Base-by-base conservation (phyloP, 768 basidiomycete species). In the Boletellus ananiceps region DNA sequence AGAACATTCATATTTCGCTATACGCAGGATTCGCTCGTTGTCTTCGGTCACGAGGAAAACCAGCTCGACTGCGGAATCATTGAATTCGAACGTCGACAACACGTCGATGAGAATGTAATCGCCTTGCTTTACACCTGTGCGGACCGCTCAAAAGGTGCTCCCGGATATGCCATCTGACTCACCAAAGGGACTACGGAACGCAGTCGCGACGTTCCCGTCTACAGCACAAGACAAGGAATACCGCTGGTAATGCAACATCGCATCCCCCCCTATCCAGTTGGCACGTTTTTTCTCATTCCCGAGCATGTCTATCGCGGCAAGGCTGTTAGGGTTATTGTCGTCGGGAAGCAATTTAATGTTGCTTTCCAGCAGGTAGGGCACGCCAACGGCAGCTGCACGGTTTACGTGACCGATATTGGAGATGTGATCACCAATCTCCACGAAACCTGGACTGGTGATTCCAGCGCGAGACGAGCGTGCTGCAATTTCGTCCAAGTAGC, bases 171-270 rank as follows among this genome's bases (percentile, higher is more conserved):
- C 36, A 18, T 51, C 40, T 47, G 63, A 61, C 76, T 47, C 56
- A 82, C 83, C 58, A 50, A 64, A 53, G 27, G 68, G 57, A 59
- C 80, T 82, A 31, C 69, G 70, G 57, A 85, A 86, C 1, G 64
- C 71, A 29, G 81, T 82, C 8, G 64, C 62, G 4, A 60, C 54
- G n/a, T 69, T 57, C 7, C 76, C 74, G 65, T 86, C 83, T 5
- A 83, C 82, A 4, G 81, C 83, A 58, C 69, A 65, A 12, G 79
- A 81, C 21, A 74, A 71, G 23, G 82, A 66, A 61, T 75, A 68
- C 2, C 59, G 51, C 34, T 77, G 52, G 57, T 80, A 82, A 55
- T 73, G 61, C 14, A 53, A 38, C 40, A 60, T 65, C 18, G 59
- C 58, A 21, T 65, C 57, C 23, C 64, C 59, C 12, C 72, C 73